Evolutionary conservation across 78 protist species (phyloP).

Genomic region (Speleostelium caveatum): DNA sequence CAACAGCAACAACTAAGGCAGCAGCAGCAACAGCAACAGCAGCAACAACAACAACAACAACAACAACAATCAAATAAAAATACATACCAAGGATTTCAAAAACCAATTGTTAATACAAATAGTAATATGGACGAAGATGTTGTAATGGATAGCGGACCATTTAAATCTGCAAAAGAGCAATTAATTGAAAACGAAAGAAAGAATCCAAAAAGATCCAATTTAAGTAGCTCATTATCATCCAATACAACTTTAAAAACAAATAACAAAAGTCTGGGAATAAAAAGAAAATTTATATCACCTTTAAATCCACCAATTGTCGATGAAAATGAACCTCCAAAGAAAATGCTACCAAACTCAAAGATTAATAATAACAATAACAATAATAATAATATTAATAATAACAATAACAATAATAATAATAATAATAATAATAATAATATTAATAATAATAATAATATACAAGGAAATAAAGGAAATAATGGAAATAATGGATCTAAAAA

Average conservation of each 20-base stretch:
- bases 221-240: neutral
- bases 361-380: neutral
- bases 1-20: conserved; percentile 2
- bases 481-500: neutral
- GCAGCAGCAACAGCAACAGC: neutral
- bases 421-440: conserved; percentile 2
- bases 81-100: too few species aligned
- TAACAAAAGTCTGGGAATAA: neutral
- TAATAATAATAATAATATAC: neutral
- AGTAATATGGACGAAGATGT: conserved; percentile 1
- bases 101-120: neutral
- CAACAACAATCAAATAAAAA: neutral
- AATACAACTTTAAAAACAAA: neutral
- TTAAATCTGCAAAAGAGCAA: conserved; percentile 32
- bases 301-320: conserved; percentile 15
- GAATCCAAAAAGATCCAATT: neutral
- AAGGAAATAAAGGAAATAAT: too few species aligned
- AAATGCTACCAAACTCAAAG: neutral
- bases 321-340: conserved; percentile 11
- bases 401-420: neutral
- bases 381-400: neutral
- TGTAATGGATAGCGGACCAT: neutral
- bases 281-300: conserved; percentile 63
- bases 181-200: conserved; percentile 24
- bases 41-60: neutral